These are phyloP conservation scores for Ceratobasidium sp. DNA, from an alignment of 1,284 basidiomycete genomes.

Conservation along the genomic window DNA sequence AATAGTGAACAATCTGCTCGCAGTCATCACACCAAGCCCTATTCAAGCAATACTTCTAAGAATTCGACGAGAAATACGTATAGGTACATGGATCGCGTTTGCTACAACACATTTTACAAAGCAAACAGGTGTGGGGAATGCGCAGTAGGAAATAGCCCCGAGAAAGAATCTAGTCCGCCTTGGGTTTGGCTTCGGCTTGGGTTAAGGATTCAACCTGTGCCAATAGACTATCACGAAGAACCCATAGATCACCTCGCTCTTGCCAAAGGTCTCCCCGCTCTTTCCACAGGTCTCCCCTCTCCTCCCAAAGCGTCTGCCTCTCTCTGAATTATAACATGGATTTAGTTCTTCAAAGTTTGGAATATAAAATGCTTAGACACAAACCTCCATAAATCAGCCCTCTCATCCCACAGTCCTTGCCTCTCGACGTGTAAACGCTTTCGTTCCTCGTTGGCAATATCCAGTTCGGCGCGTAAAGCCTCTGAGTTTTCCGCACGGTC, in stretches of 20 bases:
- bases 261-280: constrained; percentile 17
- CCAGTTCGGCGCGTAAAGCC: not conserved
- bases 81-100: no score
- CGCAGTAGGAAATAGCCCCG: no score
- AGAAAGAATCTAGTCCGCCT: no score
- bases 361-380: no score
- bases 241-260: constrained; percentile 12
- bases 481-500: not conserved
- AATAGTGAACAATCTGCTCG: not conserved
- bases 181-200: not conserved
- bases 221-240: not conserved
- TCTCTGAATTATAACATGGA: not conserved
- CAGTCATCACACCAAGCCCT: not conserved
- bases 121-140: no score
- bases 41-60: no score
- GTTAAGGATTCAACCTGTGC: not conserved
- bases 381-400: constrained; percentile 28
- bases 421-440: constrained; percentile 18
- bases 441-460: constrained; percentile 7
- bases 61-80: no score
- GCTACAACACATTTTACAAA: no score
- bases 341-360: no score
- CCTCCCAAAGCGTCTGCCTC: constrained; percentile 5
- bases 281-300: constrained; percentile 11
- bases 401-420: constrained; percentile 31